Evolutionary conservation across 1,139 yeast species (phyloP).

Genomic region (Meyerozyma guilliermondii): DNA sequence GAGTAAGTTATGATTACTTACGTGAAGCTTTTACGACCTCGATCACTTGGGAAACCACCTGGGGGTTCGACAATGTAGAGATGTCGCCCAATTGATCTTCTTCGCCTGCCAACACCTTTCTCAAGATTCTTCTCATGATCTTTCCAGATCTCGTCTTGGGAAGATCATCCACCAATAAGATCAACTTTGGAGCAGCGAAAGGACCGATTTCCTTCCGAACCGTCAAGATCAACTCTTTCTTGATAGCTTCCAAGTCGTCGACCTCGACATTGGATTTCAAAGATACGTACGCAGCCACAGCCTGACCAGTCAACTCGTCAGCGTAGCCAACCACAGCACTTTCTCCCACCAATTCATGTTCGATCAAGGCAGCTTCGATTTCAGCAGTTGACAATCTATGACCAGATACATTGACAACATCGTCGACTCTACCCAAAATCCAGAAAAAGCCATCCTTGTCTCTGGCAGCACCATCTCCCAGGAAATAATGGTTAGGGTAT

Average conservation of each 20-base stretch:
- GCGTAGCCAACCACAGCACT: conserved; percentile 79
- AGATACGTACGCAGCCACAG: conserved; percentile 76
- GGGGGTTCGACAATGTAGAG: conserved; percentile 73
- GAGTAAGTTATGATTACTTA: conserved; percentile 3
- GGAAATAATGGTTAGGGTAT: conserved; percentile 64
- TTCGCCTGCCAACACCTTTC: conserved; percentile 75
- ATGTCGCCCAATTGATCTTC: conserved; percentile 76
- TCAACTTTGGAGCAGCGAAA: conserved; percentile 75
- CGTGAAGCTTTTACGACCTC: conserved; percentile 43
- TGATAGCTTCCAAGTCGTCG: conserved; percentile 49
- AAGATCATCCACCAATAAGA: conserved; percentile 67
- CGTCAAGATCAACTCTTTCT: conserved; percentile 65
- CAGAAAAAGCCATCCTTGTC: conserved; percentile 74
- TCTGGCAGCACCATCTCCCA: conserved; percentile 82
- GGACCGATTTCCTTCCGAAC: conserved; percentile 82
- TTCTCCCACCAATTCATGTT: conserved; percentile 66
- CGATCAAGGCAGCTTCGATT: conserved; percentile 74
- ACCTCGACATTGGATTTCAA: conserved; percentile 42
- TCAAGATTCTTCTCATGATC: conserved; percentile 77
- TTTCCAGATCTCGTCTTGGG: conserved; percentile 84
- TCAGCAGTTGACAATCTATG: conserved; percentile 80
- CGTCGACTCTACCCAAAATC: conserved; percentile 81
- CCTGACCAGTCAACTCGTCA: conserved; percentile 78
- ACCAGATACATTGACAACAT: conserved; percentile 77
- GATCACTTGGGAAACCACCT: conserved; percentile 61